Evolutionary conservation across 345 rosid species (phyloP).

Genomic region (Balakata baccata): DNA sequence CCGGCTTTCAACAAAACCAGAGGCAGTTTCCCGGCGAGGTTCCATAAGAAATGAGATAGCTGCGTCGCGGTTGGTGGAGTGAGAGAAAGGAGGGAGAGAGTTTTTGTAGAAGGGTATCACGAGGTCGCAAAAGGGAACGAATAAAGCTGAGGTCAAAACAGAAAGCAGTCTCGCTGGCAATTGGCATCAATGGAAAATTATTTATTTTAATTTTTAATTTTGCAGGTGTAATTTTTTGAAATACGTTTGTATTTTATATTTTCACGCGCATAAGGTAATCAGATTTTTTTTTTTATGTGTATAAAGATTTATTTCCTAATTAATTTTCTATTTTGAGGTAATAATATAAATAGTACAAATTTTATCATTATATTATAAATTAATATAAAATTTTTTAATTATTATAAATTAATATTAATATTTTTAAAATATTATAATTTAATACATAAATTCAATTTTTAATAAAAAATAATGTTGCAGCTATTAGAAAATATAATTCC

Average conservation of each 20-base stretch:
- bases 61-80: not conserved
- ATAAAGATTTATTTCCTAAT: too few species aligned
- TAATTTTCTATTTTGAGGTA: too few species aligned
- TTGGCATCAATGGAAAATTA: constrained; percentile 21
- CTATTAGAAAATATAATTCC: too few species aligned
- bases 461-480: too few species aligned
- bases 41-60: constrained; percentile 30
- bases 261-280: not conserved
- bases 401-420: too few species aligned
- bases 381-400: too few species aligned
- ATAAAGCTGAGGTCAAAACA: constrained; percentile 19
- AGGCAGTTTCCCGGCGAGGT: constrained; percentile 35
- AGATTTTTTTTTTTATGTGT: too few species aligned
- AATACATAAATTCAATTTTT: too few species aligned
- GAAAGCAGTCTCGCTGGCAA: constrained; percentile 19
- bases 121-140: constrained; percentile 14
- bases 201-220: constrained; percentile 10
- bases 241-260: not conserved
- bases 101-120: constrained; percentile 15
- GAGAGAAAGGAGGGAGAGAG: not conserved
- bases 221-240: not conserved
- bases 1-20: constrained; percentile 21
- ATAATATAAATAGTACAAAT: too few species aligned
- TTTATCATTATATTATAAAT: too few species aligned
- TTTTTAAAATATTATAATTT: too few species aligned